Evolutionary conservation across 2,329 filamentous ascomycete genomes (phyloP).

Genomic region (Aspergillus sclerotialis): DNA sequence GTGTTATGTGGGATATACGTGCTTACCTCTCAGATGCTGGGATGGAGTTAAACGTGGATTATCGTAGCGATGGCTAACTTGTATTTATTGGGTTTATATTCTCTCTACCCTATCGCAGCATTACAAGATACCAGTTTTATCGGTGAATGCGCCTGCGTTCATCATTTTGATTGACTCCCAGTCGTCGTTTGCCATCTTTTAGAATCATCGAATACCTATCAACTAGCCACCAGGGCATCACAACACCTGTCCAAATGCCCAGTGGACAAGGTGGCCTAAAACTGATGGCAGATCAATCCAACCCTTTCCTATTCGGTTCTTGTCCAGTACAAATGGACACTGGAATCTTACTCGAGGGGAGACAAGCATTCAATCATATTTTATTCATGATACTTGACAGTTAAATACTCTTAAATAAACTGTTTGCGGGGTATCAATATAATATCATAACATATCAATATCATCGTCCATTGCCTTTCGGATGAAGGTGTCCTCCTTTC

Average conservation of each 20-base stretch:
- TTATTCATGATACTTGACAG: no score
- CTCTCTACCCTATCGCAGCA: no score
- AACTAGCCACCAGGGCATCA: constrained; percentile 19
- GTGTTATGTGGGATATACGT: no score
- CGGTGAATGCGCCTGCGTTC: no score
- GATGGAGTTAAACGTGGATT: neutral
- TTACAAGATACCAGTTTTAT: no score
- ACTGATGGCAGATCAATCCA: constrained; percentile 38
- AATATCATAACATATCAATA: constrained; percentile 17
- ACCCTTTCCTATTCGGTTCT: constrained; percentile 19
- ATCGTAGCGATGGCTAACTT: no score
- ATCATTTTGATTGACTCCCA: no score
- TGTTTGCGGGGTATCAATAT: constrained; percentile 3
- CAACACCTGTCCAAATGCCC: constrained; percentile 29
- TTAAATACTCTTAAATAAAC: no score
- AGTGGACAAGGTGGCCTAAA: constrained; percentile 42
- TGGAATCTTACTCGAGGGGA: constrained; percentile 22
- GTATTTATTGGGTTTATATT: no score
- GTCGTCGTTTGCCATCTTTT: no score
- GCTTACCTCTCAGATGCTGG: no score
- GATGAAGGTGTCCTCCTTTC: constrained; percentile 18
- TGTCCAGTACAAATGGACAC: constrained; percentile 14
- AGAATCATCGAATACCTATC: no score
- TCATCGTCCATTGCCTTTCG: constrained; percentile 27
- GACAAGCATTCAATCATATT: constrained; percentile 12